phyloP scores from a whole-genome alignment of 139 green algal species.

The Chlorella sp. region DNA sequence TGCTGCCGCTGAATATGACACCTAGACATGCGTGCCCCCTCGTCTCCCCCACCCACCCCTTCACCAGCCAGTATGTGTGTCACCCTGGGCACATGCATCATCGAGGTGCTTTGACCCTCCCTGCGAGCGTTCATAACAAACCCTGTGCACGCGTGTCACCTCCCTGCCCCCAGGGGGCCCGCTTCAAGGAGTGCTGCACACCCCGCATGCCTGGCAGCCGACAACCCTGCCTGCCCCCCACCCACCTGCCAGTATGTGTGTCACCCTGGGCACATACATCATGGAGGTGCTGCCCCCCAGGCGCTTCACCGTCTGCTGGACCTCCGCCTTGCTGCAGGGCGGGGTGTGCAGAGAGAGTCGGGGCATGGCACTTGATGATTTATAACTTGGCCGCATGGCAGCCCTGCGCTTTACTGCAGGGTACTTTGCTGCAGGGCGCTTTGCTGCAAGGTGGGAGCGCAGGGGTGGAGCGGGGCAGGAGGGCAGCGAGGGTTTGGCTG shows the following conservation, averaged over 20 bases:
- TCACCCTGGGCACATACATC: background rate
- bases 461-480: too few species aligned
- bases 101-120: background rate
- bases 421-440: too few species aligned
- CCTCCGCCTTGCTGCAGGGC: background rate
- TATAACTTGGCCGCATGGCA: background rate
- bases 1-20: too few species aligned
- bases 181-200: too few species aligned
- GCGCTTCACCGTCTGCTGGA: constrained; percentile 32
- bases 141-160: too few species aligned
- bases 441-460: background rate
- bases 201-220: too few species aligned
- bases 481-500: too few species aligned
- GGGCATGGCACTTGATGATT: background rate
- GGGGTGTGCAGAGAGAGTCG: too few species aligned
- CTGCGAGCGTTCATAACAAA: too few species aligned
- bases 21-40: too few species aligned
- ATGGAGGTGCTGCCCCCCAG: background rate
- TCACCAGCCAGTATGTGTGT: background rate
- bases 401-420: background rate
- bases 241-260: constrained; percentile 2
- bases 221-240: background rate
- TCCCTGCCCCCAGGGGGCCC: too few species aligned
- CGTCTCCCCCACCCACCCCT: too few species aligned
- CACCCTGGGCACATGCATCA: background rate